Base-by-base conservation (phyloP, 1,139 yeast species). In the Magnusiomyces clavatus region DNA sequence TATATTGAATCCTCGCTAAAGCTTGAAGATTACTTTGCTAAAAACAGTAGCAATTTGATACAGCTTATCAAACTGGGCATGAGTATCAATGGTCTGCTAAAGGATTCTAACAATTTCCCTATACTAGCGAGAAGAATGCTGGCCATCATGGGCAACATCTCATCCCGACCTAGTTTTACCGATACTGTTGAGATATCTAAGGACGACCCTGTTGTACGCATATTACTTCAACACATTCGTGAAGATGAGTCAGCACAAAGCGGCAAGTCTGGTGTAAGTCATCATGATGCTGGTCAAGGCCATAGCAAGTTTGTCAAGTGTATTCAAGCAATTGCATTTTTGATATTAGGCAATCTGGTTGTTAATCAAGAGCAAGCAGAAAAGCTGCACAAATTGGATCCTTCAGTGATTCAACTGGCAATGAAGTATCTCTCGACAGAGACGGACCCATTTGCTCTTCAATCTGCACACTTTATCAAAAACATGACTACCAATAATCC, bases 381-480 rank as follows among this genome's bases (percentile, higher is more conserved):
- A 11, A 39, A 35, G 12, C 42, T 61, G 14, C 41, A 58, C 6
- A 43, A 50, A n/a, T 42, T 41, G 1, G 43, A 45, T 39, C 60
- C 61, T 1, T 40, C 47, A 3, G 29, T 60, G 11, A 47, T 56
- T 19, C 46, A 44, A 6, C 11, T 47, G 4, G 48, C 53, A 12
- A 48, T 57, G 51, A 24, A 35, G 13, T 40, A 50, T 14, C 29
- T 50, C 13, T 38, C 41, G 1, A 31, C 20, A 8, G 53, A 54
- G 38, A 49, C 29, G 41, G 53, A 54, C 46, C 57, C 61, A 4
- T 56, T 56, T 47, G 64, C 58, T 44, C 51, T 62, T 13, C 67
- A 63, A 50, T 57, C 60, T 20, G 57, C 59, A n/a, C 65, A 61
- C 51, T 42, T 63, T 44, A 52, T 62, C 20, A 57, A 61, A 48